Evolutionary conservation across 169 alveolate genomes (phyloP).

Genomic region (Cryptosporidium ubiquitum): DNA sequence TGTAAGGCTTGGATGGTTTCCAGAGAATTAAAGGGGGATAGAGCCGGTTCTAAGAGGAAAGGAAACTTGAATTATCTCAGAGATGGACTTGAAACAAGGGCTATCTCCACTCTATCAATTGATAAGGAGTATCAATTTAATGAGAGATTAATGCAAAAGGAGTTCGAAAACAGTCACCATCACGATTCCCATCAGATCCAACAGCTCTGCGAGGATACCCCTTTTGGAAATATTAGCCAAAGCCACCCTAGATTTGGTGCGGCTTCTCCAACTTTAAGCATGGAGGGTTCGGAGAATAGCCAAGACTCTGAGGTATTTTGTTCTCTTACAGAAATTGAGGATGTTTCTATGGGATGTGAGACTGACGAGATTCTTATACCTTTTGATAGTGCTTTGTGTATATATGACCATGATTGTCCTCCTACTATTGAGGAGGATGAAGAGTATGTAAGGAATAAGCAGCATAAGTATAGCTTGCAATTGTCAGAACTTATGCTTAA

Average conservation of each 20-base stretch:
- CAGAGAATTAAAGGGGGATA: conserved; percentile 28
- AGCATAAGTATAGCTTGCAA: conserved; percentile 65
- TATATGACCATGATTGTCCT: conserved; percentile 50
- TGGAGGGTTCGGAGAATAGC: conserved; percentile 21
- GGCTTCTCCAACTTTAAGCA: background rate
- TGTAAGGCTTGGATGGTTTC: conserved; percentile 68
- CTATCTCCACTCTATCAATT: background rate
- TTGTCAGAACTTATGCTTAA: conserved; percentile 45
- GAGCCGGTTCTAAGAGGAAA: conserved; percentile 15
- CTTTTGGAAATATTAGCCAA: background rate
- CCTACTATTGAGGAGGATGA: conserved; percentile 62
- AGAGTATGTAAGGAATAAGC: conserved; percentile 33
- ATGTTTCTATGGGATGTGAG: conserved; percentile 33
- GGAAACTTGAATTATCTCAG: background rate
- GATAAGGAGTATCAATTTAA: background rate
- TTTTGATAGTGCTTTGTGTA: conserved; percentile 24
- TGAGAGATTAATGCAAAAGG: background rate
- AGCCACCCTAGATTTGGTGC: conserved; percentile 26
- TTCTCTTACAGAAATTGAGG: conserved; percentile 46
- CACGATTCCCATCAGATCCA: background rate
- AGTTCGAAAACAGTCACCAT: background rate
- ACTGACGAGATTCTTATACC: conserved; percentile 47
- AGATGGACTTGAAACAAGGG: conserved; percentile 16
- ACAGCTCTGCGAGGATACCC: conserved; percentile 6
- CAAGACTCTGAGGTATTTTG: conserved; percentile 25